phyloP scores from a whole-genome alignment of 2,329 filamentous ascomycete species.

The Epichloe bromicola region DNA sequence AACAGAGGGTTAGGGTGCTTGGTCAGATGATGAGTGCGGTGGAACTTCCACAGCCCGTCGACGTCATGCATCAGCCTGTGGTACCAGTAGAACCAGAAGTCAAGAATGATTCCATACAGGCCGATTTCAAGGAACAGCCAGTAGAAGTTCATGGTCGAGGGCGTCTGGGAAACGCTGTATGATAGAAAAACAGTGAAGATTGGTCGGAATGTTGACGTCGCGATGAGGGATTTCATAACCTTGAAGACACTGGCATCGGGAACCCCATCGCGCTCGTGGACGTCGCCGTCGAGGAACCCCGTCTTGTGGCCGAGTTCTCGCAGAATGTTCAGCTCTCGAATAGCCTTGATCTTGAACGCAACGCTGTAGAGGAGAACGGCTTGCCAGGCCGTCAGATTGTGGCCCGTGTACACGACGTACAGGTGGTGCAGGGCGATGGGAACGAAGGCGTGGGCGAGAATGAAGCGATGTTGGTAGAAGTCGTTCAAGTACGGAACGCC shows the following conservation, averaged over 20 bases:
- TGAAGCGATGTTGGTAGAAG: slow-evolving; percentile 5
- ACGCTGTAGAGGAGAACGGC: slow-evolving; percentile 4
- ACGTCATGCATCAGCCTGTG: slow-evolving; percentile 6
- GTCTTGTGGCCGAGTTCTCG: slow-evolving; percentile 1
- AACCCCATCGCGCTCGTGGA: slow-evolving; percentile 5
- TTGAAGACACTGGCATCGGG: slow-evolving; percentile 3
- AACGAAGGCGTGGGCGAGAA: slow-evolving; percentile 4
- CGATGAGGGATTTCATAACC: slow-evolving; percentile 1
- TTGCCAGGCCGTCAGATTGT: slow-evolving; percentile 4
- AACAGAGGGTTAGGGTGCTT: slow-evolving; percentile 6
- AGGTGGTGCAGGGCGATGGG: slow-evolving; percentile 5
- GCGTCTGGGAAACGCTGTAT: slow-evolving; percentile 1
- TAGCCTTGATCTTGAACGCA: slow-evolving; percentile 4
- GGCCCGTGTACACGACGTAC: slow-evolving; percentile 4
- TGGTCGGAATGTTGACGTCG: slow-evolving; percentile 2
- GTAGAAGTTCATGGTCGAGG: background rate
- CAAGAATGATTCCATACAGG: slow-evolving; percentile 2
- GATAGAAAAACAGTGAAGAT: slow-evolving; percentile 3
- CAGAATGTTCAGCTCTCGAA: slow-evolving; percentile 4
- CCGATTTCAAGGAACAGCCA: slow-evolving; percentile 1
- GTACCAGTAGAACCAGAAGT: slow-evolving; percentile 8
- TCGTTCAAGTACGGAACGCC: slow-evolving; percentile 3
- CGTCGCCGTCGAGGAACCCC: slow-evolving; percentile 6
- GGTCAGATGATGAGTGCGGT: slow-evolving; percentile 6
- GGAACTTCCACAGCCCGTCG: slow-evolving; percentile 3